Evolutionary conservation across 2,329 filamentous ascomycete species (phyloP).

Genomic region (Teratosphaeria gauchensis): DNA sequence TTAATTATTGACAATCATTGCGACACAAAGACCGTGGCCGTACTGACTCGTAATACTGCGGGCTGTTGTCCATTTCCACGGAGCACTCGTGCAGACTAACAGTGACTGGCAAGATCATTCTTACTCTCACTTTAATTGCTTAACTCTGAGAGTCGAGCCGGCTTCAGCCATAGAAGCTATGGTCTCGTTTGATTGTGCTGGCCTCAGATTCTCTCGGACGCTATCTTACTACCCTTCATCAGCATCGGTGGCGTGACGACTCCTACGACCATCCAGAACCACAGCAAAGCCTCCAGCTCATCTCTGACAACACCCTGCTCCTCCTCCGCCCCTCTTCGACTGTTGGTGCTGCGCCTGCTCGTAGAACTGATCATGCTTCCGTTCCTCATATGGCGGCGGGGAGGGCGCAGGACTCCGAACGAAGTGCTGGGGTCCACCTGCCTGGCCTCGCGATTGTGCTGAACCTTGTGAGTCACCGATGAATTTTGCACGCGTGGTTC

Average conservation of each 20-base stretch:
- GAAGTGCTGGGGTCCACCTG: background rate
- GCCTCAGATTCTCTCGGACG: too few relatives aligned
- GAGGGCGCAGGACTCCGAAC: conserved; percentile 7
- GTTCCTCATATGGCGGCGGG: conserved; percentile 4
- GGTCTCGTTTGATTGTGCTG: too few relatives aligned
- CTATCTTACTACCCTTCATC: too few relatives aligned
- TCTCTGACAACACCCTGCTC: background rate
- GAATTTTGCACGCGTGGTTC: background rate
- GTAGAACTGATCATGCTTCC: background rate
- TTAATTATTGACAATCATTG: too few relatives aligned
- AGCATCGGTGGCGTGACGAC: background rate
- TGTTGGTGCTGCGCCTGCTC: background rate
- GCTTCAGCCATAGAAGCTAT: too few relatives aligned
- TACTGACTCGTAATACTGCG: too few relatives aligned
- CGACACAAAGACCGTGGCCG: too few relatives aligned
- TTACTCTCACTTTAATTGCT: too few relatives aligned
- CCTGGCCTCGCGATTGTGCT: background rate
- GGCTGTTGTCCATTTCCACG: too few relatives aligned
- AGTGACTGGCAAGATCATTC: too few relatives aligned
- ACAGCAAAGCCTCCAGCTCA: background rate
- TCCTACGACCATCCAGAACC: background rate
- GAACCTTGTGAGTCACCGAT: background rate
- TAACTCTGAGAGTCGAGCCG: too few relatives aligned
- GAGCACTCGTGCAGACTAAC: too few relatives aligned
- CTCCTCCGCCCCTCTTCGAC: background rate